Conservation (phyloP, 2,329 filamentous ascomycete genomes). For the Verticillium tricorpus region DNA sequence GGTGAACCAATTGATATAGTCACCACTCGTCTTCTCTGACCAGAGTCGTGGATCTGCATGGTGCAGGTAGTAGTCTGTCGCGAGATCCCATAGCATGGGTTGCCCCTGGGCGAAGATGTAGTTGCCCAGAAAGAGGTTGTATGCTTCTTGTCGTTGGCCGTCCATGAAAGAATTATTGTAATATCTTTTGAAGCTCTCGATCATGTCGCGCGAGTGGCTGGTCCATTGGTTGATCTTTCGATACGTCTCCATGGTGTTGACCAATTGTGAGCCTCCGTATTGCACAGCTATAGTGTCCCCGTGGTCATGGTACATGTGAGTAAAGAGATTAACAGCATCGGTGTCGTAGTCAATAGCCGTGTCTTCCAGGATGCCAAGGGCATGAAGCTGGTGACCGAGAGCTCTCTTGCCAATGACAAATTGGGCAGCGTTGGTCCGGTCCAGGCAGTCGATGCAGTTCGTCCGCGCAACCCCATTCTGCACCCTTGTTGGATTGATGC, state of each 20-base stretch:
- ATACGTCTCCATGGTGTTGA: constrained; percentile 99
- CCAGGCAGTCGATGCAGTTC: constrained; percentile 96
- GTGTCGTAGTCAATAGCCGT: constrained; percentile 87
- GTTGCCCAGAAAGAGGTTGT: constrained; percentile 94
- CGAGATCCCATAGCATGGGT: constrained; percentile 94
- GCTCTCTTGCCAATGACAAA: constrained; percentile 97
- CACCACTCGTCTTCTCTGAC: constrained; percentile 54
- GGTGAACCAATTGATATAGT: constrained; percentile 90
- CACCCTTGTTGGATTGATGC: constrained; percentile 59
- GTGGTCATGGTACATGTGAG: constrained; percentile 97
- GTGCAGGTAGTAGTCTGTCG: constrained; percentile 94
- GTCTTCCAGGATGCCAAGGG: constrained; percentile 78
- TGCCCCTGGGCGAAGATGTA: constrained; percentile 85
- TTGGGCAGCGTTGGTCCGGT: constrained; percentile 94
- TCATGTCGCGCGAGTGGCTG: constrained; percentile 95
- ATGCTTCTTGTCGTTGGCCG: constrained; percentile 95
- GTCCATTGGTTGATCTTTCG: constrained; percentile 99
- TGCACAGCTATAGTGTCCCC: constrained; percentile 97
- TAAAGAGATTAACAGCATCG: constrained; percentile 93
- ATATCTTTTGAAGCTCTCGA: constrained; percentile 97
- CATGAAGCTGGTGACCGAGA: constrained; percentile 85
- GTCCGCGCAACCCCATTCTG: constrained; percentile 93
- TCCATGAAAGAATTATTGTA: constrained; percentile 99
- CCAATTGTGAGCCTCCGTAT: constrained; percentile 93
- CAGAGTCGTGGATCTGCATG: constrained; percentile 77